Evolutionary conservation across 2,329 filamentous ascomycete species (phyloP), one percentile per base, ranked within the genome.

Genomic region (Xylaria sp.): DNA sequence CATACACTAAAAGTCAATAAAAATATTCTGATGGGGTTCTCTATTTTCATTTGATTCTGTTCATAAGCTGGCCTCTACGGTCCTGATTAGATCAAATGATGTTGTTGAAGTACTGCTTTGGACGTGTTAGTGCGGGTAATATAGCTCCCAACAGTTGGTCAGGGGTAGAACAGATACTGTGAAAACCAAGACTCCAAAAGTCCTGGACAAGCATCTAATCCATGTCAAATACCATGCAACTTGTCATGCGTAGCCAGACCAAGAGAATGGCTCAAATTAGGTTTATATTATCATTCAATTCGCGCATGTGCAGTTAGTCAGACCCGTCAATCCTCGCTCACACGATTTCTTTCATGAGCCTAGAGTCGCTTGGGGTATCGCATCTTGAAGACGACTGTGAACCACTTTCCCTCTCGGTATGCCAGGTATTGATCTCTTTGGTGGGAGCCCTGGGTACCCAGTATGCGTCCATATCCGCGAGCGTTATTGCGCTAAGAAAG

Each of bases 301-400:
- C 60, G 57, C 18, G 34, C 23, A 23, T 56, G 32, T 46, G 50
- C 58, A 25, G 23, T 43, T 7, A 61, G 36, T 34, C 9, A 32
- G 36, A 43, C 36, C 45, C 25, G 36, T 23, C 25, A 57, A 34
- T 45, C 13, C 28, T 45, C 15, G n/a, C 15, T 23, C 15, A n/a
- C 28, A 55, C 36, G 28, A 55, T n/a, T n/a, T n/a, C n/a, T n/a
- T n/a, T 25, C 45, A 15, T 25, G 48, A n/a, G 57, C 56, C n/a
- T n/a, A 36, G 32, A 50, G 52, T 64, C 45, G 34, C 34, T 52
- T 25, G 58, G 65, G 53, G 61, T 65, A 65, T 70, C 56, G 55
- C 43, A 63, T 70, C 43, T 43, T 46, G 60, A 50, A n/a, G 32
- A 61, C 48, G 58, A 64, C 39, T 56, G 52, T 62, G 56, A 63